Conservation (phyloP, 2,329 filamentous ascomycete genomes). For the Aspergillus japonicus region DNA sequence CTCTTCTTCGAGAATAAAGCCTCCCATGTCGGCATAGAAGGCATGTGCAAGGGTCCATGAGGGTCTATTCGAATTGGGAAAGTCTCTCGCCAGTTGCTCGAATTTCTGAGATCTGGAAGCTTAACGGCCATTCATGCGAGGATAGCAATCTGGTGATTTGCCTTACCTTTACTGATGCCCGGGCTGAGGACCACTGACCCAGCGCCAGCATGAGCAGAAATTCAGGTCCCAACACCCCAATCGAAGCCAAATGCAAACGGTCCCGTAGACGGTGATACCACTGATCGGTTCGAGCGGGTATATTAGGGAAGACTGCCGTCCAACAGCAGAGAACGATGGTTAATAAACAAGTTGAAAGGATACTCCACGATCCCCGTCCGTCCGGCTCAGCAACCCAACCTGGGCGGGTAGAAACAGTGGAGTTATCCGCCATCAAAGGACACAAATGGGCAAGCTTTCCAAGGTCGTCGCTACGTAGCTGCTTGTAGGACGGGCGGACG, state of each 20-base stretch:
- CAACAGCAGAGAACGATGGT: conserved; percentile 1
- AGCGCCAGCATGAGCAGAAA: conserved; percentile 3
- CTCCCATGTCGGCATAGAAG: conserved; percentile 4
- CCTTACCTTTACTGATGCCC: not conserved
- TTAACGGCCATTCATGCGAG: too few species aligned
- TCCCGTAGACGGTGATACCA: conserved; percentile 1
- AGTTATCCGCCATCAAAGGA: too few species aligned
- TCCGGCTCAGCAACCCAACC: not conserved
- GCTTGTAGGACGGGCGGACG: too few species aligned
- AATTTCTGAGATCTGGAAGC: too few species aligned
- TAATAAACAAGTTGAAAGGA: not conserved
- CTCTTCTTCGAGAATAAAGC: not conserved
- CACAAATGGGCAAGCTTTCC: too few species aligned
- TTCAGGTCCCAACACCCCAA: not conserved
- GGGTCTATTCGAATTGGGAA: too few species aligned
- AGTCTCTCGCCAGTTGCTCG: too few species aligned
- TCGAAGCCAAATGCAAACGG: not conserved
- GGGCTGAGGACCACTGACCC: conserved; percentile 1
- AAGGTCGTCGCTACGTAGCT: too few species aligned
- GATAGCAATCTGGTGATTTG: not conserved
- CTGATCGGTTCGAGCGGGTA: not conserved
- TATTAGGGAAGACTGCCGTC: conserved; percentile 1
- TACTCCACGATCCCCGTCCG: not conserved
- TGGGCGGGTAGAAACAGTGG: too few species aligned
- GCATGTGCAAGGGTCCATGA: not conserved